phyloP scores from a whole-genome alignment of 2,329 filamentous ascomycete species.

The Pseudodiploospora longispora region DNA sequence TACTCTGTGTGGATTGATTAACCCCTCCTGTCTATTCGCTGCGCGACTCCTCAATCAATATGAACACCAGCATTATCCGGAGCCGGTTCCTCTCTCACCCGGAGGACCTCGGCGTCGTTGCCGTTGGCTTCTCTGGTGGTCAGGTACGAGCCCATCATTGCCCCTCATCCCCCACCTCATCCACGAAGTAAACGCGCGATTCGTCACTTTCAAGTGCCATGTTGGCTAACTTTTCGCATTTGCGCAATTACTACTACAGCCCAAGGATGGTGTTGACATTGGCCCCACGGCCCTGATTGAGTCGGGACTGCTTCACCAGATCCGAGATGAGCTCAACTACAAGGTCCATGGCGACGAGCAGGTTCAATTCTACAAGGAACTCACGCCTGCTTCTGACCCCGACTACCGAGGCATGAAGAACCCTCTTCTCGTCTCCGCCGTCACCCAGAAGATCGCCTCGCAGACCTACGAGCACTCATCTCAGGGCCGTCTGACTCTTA shows the following conservation, averaged over 20 bases:
- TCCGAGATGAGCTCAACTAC: constrained; percentile 81
- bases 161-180: not conserved
- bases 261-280: constrained; percentile 85
- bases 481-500: constrained; percentile 79
- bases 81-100: constrained; percentile 73
- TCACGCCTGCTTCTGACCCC: constrained; percentile 64
- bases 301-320: constrained; percentile 74
- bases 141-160: constrained; percentile 53
- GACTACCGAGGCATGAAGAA: constrained; percentile 92
- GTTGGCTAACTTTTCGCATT: not conserved
- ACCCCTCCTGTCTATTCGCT: too few species aligned
- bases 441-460: constrained; percentile 68
- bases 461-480: constrained; percentile 84
- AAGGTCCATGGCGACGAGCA: constrained; percentile 74
- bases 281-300: constrained; percentile 84
- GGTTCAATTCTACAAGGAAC: constrained; percentile 74
- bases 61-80: constrained; percentile 46
- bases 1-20: too few species aligned
- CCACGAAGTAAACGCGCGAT: not conserved
- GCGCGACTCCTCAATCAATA: constrained; percentile 12
- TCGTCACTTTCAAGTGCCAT: not conserved
- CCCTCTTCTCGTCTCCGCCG: constrained; percentile 74
- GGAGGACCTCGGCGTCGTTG: constrained; percentile 80
- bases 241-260: constrained; percentile 37
- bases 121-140: constrained; percentile 92